Conservation (phyloP, 257 asterid genomes). For the Solanum lignicaule region DNA sequence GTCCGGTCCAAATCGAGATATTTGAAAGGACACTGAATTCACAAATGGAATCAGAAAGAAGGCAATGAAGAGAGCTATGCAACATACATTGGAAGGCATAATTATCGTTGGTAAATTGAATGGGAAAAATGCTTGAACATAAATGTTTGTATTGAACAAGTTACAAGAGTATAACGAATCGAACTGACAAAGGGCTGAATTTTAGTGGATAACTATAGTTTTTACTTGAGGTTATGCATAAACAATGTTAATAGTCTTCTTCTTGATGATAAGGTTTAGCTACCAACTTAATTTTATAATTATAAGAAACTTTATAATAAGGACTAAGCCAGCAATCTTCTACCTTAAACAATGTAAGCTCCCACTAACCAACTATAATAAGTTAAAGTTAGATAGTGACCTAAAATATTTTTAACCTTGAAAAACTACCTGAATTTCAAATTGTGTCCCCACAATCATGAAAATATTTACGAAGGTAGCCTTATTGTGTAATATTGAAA, state of each 20-base stretch:
- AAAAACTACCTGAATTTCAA: neutral
- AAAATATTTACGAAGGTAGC: neutral
- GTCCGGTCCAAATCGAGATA: conserved; percentile 10
- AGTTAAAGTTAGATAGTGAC: neutral
- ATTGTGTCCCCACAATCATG: neutral
- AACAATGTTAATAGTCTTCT: neutral
- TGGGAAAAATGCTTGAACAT: neutral
- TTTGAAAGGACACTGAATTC: conserved; percentile 7
- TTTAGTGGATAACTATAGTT: neutral
- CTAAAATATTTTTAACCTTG: neutral
- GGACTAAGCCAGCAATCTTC: neutral
- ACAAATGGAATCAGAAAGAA: neutral
- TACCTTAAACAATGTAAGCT: neutral
- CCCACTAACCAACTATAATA: neutral
- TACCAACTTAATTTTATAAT: neutral
- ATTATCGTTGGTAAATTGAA: neutral
- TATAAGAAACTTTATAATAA: neutral
- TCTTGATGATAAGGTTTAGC: neutral
- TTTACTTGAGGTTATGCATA: neutral
- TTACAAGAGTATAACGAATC: neutral
- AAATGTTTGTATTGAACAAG: neutral
- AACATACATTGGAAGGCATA: neutral
- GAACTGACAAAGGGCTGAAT: neutral
- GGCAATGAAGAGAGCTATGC: neutral
- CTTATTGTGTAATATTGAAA: neutral